These are phyloP conservation scores for Fistulifera pelliculosa DNA, from an alignment of 108 stramenopile genomes.

Conservation along the genomic window DNA sequence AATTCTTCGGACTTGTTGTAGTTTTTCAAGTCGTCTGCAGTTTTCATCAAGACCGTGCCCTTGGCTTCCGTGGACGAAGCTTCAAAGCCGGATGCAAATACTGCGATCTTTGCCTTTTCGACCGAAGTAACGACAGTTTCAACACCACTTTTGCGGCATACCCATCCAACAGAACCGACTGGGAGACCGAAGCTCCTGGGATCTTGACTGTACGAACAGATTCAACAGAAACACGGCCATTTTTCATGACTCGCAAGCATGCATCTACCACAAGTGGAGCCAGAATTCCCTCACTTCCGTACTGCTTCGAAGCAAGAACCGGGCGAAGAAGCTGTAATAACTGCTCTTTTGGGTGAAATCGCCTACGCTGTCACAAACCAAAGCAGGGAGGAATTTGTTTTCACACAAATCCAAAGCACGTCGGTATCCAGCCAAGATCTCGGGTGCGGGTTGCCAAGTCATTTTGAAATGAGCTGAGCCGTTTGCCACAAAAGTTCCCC, in stretches of 20 bases:
- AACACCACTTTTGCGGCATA: constrained; percentile 84
- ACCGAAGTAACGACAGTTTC: constrained; percentile 71
- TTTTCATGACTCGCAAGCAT: constrained; percentile 71
- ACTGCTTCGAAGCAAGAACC: constrained; percentile 90
- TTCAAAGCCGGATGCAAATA: constrained; percentile 96
- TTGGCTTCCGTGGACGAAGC: constrained; percentile 95
- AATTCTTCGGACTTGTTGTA: constrained; percentile 98
- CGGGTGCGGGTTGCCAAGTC: constrained; percentile 78
- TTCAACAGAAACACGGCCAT: constrained; percentile 64
- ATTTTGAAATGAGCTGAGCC: constrained; percentile 84
- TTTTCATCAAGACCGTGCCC: constrained; percentile 99
- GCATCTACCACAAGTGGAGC: constrained; percentile 92
- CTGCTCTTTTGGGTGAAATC: constrained; percentile 41
- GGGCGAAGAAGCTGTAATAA: constrained; percentile 59
- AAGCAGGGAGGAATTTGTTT: constrained; percentile 56
- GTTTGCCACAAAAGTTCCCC: constrained; percentile 87
- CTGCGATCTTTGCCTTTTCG: constrained; percentile 83
- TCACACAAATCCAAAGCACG: constrained; percentile 54
- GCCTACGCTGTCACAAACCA: constrained; percentile 37
- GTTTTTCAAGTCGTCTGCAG: constrained; percentile 91
- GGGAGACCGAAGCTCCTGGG: constrained; percentile 75
- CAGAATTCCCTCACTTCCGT: constrained; percentile 71
- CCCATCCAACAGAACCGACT: constrained; percentile 83
- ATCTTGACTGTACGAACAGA: constrained; percentile 94
- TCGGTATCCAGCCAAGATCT: constrained; percentile 88